Base-by-base conservation (phyloP, 2,329 filamentous ascomycete species). In the Blumeria graminis region DNA sequence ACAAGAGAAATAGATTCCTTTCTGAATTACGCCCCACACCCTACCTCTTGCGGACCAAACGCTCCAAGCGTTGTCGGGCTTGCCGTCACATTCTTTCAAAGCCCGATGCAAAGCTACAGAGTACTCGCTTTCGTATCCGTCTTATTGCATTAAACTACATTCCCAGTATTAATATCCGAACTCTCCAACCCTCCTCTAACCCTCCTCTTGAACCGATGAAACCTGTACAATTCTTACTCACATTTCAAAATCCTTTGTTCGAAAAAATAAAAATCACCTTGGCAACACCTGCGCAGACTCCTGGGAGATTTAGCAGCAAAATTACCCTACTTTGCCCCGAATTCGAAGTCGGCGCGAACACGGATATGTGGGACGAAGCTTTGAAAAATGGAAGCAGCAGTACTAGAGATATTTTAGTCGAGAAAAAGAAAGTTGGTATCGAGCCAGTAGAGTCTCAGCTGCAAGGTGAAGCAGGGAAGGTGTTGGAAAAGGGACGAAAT, bases 71-170 rank as follows among this genome's bases (percentile, higher is more conserved):
- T 50, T 98, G 92, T 69, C 84, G 86, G 55, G 77, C 82, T 10
- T 98, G 92, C 70, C 83, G 92, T 11, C 90, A 96, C 70, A 95
- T 96, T 66, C 83, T 98, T 62, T 85, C 87, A 59, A 93, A 94
- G 67, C 92, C 90, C 13, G 92, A 98, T 69, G 78, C 82, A 58
- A 98, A 96, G 69, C 82, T 94, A 35, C 80, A 81, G 51, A 90
- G 84, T 55, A 92, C 85, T 6, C 83, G 89, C 34, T 96, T 92
- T 76, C 85, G 90, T 64, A 95, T 98, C 68, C 84, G 86, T 56
- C 76, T 96, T 0, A 81, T 96, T 5, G 93, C 92, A 22, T 77
- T 82, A 56, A 87, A 82, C 66, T 90, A 93, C 69, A 86, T 98
- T 60, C 92, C 92, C 0, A 81, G 80, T 58, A 80, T 95, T 59